These are phyloP conservation scores for Blastobotrys muscicola DNA, from an alignment of 805 yeast genomes.

Conservation along the genomic window DNA sequence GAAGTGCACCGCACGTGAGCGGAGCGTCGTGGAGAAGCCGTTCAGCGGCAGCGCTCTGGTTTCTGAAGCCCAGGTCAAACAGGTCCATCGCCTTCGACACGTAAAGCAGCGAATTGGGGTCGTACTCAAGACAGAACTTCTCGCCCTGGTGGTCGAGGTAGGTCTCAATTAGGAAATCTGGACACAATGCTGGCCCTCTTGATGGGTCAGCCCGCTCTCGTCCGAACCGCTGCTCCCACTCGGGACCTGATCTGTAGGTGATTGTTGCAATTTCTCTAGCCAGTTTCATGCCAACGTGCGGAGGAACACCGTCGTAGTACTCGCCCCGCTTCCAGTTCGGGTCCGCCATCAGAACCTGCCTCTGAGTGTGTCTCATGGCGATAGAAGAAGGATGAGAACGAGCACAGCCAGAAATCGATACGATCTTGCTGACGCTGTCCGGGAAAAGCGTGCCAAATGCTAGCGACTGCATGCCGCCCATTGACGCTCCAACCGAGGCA, in stretches of 20 bases:
- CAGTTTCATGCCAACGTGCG: conserved; percentile 90
- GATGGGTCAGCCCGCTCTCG: conserved; percentile 76
- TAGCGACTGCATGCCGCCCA: conserved; percentile 98
- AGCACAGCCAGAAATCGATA: conserved; percentile 87
- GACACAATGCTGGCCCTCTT: conserved; percentile 77
- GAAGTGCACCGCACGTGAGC: conserved; percentile 34
- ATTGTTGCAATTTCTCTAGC: conserved; percentile 92
- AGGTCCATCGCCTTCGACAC: conserved; percentile 92
- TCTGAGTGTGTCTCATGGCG: conserved; percentile 86
- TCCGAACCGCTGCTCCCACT: conserved; percentile 91
- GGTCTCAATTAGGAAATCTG: conserved; percentile 87
- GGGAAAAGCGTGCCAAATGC: conserved; percentile 83
- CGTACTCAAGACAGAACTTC: conserved; percentile 84
- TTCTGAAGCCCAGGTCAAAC: conserved; percentile 58
- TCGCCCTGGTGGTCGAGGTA: conserved; percentile 93
- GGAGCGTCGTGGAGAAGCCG: conserved; percentile 6
- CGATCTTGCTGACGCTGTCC: conserved; percentile 58
- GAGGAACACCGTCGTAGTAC: conserved; percentile 71
- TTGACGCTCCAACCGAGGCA: conserved; percentile 83
- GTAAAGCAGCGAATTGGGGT: conserved; percentile 80
- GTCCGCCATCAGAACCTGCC: conserved; percentile 90
- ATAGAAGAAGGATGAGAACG: conserved; percentile 90
- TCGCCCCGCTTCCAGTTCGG: conserved; percentile 91
- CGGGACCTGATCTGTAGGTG: conserved; percentile 92
- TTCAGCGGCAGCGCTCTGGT: conserved; percentile 8